Evolutionary conservation across 139 green algal genomes (phyloP).

Genomic region (Edaphochlamys debaryana): DNA sequence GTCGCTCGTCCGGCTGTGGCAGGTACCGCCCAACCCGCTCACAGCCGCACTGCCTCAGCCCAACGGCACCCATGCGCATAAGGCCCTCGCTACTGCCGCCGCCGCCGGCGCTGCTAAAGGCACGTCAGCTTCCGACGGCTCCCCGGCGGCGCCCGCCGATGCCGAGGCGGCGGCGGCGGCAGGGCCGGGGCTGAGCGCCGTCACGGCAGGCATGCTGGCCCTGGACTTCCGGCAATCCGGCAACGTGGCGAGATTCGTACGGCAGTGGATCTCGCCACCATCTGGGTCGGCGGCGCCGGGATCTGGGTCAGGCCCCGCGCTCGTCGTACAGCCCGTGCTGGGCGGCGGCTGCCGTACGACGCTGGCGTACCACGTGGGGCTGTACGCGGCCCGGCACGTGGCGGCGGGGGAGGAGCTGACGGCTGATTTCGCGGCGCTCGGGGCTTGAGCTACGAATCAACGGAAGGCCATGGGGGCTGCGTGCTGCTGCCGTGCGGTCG

Average conservation of each 20-base stretch:
- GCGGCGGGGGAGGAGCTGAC: slow-evolving; percentile 32
- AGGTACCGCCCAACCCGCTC: slow-evolving; percentile 32
- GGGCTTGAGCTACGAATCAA: too few species aligned
- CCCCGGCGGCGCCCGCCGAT: too few species aligned
- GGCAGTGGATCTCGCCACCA: not conserved
- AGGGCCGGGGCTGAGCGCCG: too few species aligned
- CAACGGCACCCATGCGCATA: not conserved
- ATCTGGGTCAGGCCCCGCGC: not conserved
- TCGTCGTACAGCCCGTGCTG: slow-evolving; percentile 27
- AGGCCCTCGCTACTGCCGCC: too few species aligned
- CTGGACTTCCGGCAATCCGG: slow-evolving; percentile 1
- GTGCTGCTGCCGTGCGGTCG: too few species aligned
- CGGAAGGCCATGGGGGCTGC: not conserved
- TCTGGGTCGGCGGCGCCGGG: not conserved
- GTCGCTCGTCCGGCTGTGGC: not conserved
- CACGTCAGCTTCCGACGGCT: too few species aligned
- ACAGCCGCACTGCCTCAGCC: not conserved
- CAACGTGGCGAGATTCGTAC: slow-evolving; percentile 30
- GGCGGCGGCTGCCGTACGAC: not conserved
- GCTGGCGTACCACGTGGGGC: slow-evolving; percentile 20
- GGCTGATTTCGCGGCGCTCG: slow-evolving; percentile 6
- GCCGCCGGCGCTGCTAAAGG: too few species aligned
- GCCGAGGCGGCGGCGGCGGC: too few species aligned
- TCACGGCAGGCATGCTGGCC: not conserved
- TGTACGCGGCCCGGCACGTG: slow-evolving; percentile 13